These are phyloP conservation scores for Geotrichum cucujoidarum DNA, from an alignment of 1,139 yeast genomes.

Conservation along the genomic window DNA sequence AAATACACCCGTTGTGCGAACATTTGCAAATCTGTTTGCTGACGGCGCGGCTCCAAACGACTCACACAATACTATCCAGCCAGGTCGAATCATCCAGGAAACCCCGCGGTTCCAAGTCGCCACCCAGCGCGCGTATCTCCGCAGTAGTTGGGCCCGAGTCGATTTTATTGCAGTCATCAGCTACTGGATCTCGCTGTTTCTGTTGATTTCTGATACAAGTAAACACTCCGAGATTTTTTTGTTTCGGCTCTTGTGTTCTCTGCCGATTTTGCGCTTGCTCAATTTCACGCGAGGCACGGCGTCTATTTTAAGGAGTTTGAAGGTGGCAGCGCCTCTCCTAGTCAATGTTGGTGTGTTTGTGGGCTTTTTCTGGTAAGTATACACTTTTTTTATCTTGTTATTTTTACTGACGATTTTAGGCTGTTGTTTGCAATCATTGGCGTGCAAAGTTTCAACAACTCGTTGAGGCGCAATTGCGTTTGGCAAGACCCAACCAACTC, in stretches of 20 bases:
- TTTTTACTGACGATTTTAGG: conserved; percentile 19
- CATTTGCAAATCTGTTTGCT: conserved; percentile 10
- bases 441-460: conserved; percentile 81
- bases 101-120: conserved; percentile 7
- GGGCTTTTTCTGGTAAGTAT: conserved; percentile 65
- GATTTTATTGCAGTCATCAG: conserved; percentile 66
- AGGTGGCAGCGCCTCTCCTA: conserved; percentile 70
- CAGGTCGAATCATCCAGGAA: background rate
- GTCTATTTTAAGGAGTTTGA: conserved; percentile 63
- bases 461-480: conserved; percentile 77
- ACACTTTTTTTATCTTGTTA: conserved; percentile 6
- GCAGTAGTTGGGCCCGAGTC: conserved; percentile 81
- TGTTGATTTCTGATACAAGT: conserved; percentile 52
- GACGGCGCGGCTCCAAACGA: background rate
- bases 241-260: conserved; percentile 67
- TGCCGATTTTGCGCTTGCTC: conserved; percentile 67
- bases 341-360: conserved; percentile 75
- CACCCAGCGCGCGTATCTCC: conserved; percentile 51
- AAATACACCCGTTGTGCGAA: conserved; percentile 7
- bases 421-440: conserved; percentile 79
- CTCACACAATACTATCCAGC: background rate
- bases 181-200: conserved; percentile 69
- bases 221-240: conserved; percentile 51
- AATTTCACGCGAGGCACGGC: conserved; percentile 74
- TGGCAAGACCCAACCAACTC: conserved; percentile 76